Conservation (phyloP, 495 filamentous ascomycete genomes). For the Penicillium herquei region DNA sequence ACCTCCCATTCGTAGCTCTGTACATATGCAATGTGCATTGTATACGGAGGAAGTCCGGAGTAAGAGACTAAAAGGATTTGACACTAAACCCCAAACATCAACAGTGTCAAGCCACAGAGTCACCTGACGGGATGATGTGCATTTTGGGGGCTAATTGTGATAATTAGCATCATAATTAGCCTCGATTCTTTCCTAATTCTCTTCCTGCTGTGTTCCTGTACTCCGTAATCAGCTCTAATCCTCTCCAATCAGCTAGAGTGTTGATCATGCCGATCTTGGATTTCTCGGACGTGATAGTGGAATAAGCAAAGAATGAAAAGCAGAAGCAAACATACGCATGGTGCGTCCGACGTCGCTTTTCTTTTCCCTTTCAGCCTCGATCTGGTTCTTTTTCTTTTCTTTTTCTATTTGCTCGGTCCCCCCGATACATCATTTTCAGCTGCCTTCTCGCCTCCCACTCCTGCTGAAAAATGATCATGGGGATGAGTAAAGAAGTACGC, state of each 20-base stretch:
- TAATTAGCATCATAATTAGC: slow-evolving; percentile 9
- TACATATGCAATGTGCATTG: background rate
- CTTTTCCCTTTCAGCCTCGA: background rate
- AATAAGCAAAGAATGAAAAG: slow-evolving; percentile 1
- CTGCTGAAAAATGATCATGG: background rate
- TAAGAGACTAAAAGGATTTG: too few relatives aligned
- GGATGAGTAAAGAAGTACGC: background rate
- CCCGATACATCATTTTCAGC: background rate
- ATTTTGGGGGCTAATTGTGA: background rate
- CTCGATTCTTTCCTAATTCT: slow-evolving; percentile 10
- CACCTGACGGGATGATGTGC: background rate
- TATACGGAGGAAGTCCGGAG: too few relatives aligned
- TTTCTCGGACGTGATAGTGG: background rate
- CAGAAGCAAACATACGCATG: slow-evolving; percentile 20
- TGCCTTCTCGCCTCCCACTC: background rate
- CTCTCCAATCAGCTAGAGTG: background rate
- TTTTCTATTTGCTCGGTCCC: background rate
- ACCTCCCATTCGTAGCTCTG: background rate
- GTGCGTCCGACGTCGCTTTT: background rate
- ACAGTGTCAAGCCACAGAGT: background rate
- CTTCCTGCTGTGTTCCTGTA: slow-evolving; percentile 8
- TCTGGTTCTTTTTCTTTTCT: background rate
- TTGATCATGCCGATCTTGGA: slow-evolving; percentile 23
- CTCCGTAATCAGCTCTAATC: too few relatives aligned
- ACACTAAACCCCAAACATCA: too few relatives aligned